Percentiles rank a stretch among this genome's conserved stretches.
These are phyloP conservation scores for Akanthomyces lecanii DNA, from an alignment of 2,329 filamentous ascomycete genomes.

Conservation along the genomic window DNA sequence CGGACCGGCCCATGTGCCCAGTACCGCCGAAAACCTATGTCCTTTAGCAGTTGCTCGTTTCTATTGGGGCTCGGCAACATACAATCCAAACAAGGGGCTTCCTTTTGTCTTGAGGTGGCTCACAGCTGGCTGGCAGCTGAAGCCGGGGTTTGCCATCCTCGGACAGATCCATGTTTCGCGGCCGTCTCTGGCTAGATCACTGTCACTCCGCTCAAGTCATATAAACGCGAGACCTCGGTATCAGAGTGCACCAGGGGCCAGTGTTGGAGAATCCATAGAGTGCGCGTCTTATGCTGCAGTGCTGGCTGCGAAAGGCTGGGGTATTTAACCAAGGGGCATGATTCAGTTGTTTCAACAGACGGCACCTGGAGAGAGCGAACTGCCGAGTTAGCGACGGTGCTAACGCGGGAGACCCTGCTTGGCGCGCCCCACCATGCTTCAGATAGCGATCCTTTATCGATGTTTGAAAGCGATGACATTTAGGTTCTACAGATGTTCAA, in stretches of 20 bases:
- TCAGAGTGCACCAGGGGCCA: background rate
- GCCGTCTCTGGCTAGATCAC: background rate
- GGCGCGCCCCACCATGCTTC: background rate
- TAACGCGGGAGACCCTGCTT: background rate
- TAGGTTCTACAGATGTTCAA: too few species aligned
- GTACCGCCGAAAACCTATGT: constrained; percentile 84
- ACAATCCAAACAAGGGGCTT: constrained; percentile 87
- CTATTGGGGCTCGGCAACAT: constrained; percentile 31
- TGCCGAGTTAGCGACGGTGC: constrained; percentile 8
- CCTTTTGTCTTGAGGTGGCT: constrained; percentile 70
- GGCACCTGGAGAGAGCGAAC: constrained; percentile 4
- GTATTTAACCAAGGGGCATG: constrained; percentile 3
- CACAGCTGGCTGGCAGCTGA: constrained; percentile 76
- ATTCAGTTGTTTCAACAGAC: constrained; percentile 1
- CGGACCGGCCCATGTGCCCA: constrained; percentile 91
- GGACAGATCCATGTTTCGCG: constrained; percentile 20
- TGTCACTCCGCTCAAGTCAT: background rate
- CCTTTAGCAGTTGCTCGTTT: background rate
- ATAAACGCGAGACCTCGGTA: background rate
- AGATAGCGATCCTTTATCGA: background rate
- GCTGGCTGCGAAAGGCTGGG: constrained; percentile 1
- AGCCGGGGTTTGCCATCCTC: constrained; percentile 34
- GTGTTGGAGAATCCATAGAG: background rate
- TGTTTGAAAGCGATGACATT: background rate
- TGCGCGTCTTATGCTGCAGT: background rate